Conservation (phyloP, 495 filamentous ascomycete genomes). For the Penicillium cataractarum region DNA sequence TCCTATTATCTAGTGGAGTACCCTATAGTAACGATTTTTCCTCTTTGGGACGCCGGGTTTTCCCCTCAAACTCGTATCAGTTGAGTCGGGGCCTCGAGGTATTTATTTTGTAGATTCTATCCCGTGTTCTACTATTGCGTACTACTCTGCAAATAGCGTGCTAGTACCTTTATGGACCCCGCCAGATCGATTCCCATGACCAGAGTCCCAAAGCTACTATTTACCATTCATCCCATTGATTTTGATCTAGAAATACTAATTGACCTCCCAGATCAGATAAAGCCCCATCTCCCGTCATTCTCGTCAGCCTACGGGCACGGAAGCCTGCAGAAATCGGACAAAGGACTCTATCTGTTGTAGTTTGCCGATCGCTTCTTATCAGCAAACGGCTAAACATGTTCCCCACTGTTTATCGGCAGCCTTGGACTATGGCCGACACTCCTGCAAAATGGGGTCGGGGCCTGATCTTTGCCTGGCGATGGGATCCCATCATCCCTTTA, state of each 20-base stretch:
- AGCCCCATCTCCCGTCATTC: neutral
- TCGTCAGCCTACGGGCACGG: neutral
- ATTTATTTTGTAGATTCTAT: neutral
- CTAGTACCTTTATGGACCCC: neutral
- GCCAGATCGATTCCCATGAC: neutral
- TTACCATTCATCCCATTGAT: too few relatives aligned
- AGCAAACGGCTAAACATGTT: neutral
- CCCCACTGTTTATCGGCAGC: neutral
- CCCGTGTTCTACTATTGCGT: neutral
- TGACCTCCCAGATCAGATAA: neutral
- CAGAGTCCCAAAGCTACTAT: too few relatives aligned
- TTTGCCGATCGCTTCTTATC: conserved; percentile 25
- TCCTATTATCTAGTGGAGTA: neutral
- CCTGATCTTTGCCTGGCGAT: neutral
- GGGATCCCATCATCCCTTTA: neutral
- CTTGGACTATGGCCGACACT: too few relatives aligned
- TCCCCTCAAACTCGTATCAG: neutral
- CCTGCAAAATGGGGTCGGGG: neutral
- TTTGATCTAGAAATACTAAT: too few relatives aligned
- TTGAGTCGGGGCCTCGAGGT: neutral
- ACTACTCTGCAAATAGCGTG: too few relatives aligned
- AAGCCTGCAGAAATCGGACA: neutral
- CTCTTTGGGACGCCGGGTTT: neutral
- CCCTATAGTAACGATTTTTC: neutral
- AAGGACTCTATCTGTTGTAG: conserved; percentile 9